Conservation (phyloP, 2,329 filamentous ascomycete species). For the Nemania abortiva region DNA sequence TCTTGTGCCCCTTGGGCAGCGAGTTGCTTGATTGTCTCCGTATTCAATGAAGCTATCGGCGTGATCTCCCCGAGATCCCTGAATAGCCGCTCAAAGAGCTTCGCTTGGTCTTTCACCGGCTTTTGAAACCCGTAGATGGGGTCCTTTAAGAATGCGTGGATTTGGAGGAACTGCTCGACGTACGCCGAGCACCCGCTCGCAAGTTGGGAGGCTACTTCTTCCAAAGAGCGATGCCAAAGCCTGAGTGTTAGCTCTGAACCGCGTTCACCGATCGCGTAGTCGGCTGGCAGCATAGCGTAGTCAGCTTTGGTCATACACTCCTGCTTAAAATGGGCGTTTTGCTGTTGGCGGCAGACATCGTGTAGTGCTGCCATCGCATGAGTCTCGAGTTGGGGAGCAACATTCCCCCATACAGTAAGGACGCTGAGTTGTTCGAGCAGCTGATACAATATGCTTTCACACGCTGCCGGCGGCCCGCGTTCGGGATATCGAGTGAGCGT, state of each 20-base stretch:
- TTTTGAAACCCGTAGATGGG: background rate
- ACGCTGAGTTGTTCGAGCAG: background rate
- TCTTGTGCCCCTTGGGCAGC: background rate
- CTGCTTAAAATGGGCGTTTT: background rate
- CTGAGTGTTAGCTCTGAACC: background rate
- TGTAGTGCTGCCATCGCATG: background rate
- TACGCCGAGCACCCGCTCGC: background rate
- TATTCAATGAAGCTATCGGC: background rate
- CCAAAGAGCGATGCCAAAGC: background rate
- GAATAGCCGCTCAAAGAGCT: background rate
- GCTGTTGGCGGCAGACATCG: background rate
- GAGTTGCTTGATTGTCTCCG: background rate
- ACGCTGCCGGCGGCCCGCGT: background rate
- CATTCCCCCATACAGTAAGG: background rate
- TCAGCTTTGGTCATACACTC: background rate
- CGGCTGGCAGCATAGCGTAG: background rate
- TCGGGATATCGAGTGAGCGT: background rate
- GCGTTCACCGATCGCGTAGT: background rate
- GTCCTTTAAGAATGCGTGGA: background rate
- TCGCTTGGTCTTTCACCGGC: background rate
- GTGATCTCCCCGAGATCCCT: background rate
- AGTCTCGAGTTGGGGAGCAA: background rate
- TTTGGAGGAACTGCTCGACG: background rate
- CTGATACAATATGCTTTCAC: background rate
- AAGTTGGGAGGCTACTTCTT: background rate